These are phyloP conservation scores for Glaciozyma antarctica DNA, from an alignment of 768 basidiomycete species.

Conservation along the genomic window DNA sequence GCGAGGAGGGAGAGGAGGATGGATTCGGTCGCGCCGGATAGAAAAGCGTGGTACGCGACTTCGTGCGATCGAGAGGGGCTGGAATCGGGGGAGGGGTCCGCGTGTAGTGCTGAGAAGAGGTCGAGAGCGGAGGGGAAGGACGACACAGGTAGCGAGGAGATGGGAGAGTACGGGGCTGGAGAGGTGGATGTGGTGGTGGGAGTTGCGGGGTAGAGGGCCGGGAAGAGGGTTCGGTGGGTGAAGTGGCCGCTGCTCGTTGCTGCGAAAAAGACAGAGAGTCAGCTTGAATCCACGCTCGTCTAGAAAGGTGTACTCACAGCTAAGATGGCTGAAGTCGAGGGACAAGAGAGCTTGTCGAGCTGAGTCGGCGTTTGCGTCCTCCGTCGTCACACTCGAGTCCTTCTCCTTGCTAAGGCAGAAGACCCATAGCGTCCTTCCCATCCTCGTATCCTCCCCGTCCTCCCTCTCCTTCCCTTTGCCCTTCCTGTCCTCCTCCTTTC, in stretches of 20 bases:
- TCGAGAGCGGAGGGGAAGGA: constrained; percentile 35
- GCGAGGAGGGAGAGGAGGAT: constrained; percentile 7
- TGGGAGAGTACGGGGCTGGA: not conserved
- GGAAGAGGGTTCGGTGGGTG: constrained; percentile 34
- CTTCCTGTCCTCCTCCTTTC: constrained; percentile 32
- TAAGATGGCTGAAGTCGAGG: not conserved
- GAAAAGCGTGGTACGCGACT: constrained; percentile 11
- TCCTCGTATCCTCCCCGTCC: not conserved
- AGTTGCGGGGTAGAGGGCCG: constrained; percentile 22
- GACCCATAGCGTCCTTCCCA: constrained; percentile 17
- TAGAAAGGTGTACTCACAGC: not conserved
- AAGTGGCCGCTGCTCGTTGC: constrained; percentile 30
- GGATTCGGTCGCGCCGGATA: not conserved
- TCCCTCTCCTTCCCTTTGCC: constrained; percentile 10
- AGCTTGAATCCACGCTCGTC: not conserved
- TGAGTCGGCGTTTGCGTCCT: not conserved
- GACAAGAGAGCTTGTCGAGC: not conserved
- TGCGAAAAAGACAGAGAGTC: not conserved
- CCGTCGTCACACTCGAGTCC: not conserved
- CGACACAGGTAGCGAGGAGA: constrained; percentile 18
- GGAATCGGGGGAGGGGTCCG: constrained; percentile 10
- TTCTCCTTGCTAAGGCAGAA: constrained; percentile 19
- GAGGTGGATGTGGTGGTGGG: not conserved
- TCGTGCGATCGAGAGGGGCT: not conserved
- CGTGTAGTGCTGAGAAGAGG: constrained; percentile 36